Base-by-base conservation (phyloP, 257 asterid genomes). In the Plantago major region DNA sequence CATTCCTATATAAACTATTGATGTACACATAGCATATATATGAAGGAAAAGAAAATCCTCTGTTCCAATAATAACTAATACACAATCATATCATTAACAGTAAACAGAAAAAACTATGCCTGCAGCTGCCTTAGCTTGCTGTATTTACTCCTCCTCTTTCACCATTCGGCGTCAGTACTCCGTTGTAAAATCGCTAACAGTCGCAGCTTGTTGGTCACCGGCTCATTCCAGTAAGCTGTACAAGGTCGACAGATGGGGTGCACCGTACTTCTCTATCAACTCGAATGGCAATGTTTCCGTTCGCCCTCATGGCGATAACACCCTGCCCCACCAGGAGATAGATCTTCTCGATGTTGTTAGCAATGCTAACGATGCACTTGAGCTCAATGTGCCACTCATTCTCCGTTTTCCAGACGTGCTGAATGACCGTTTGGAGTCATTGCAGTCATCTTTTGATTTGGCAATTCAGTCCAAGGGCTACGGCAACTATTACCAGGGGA, bases 311-410 rank as follows among this genome's bases (percentile, higher is more conserved):
- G 86, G 90, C 0, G 38, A 51, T 1, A 74, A 60, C 10, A 83
- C 86, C 42, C 74, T 73, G 26, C 19, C 76, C 14, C 84, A 83
- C 73, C 86, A 80, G 63, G 90, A 83, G 71, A 78, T 83, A 8
- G 90, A 83, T 58, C 82, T 83, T 9, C 75, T 83, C 1, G 80
- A 83, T 56, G 82, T 83, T 38, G 84, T 80, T 58, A 80, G 76
- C 42, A 83, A 73, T 53, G 82, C 76, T 0, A 77, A 86, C 9
- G 79, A 75, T 48, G 67, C 81, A 61, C 81, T 83, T 10, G 86
- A 84, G 30, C 68, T 83, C 49, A 81, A 67, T 38, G 76, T 75
- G 2, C 90, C 90, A 0, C 77, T 83, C 46, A 64, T 83, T 13
- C 73, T 83, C 14, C 79, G 86, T 19, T 78, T 83, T 12, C 86